phyloP scores from a whole-genome alignment of 1,284 basidiomycete genomes.

The Pyrrhoderma lamaoense region DNA sequence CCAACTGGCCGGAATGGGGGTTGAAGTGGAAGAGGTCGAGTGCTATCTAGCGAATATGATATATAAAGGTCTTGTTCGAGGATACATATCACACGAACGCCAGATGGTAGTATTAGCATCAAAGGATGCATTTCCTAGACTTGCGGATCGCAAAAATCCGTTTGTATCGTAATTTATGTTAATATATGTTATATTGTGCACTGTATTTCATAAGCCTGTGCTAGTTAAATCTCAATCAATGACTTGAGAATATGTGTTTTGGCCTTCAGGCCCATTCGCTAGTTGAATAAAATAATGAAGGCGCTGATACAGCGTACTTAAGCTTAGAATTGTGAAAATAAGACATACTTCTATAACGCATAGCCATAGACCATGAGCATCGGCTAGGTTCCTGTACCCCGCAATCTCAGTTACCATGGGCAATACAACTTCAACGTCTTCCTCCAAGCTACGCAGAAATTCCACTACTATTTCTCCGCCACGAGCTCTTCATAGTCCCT shows the following conservation, averaged over 20 bases:
- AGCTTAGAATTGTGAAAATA: no score
- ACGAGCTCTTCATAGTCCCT: conserved; percentile 1
- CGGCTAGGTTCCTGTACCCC: neutral
- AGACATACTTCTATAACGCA: no score
- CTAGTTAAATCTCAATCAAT: no score
- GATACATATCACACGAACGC: conserved; percentile 94
- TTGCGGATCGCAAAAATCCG: conserved; percentile 52
- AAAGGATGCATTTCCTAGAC: conserved; percentile 74
- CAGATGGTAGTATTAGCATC: conserved; percentile 87
- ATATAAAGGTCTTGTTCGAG: conserved; percentile 85
- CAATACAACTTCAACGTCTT: conserved; percentile 12
- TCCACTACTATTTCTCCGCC: conserved; percentile 11
- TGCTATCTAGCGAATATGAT: conserved; percentile 94
- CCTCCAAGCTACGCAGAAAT: conserved; percentile 11
- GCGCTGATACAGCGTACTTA: no score
- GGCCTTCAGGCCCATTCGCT: no score
- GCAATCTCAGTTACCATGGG: conserved; percentile 8
- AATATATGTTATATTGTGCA: neutral
- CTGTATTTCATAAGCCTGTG: no score
- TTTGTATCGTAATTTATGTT: conserved; percentile 28
- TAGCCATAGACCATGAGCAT: neutral
- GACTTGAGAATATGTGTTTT: no score
- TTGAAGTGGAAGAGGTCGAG: conserved; percentile 76
- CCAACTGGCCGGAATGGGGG: conserved; percentile 54
- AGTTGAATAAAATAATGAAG: neutral